Conservation (phyloP, 1,139 yeast genomes). For the Suhomyces coccinellae region DNA sequence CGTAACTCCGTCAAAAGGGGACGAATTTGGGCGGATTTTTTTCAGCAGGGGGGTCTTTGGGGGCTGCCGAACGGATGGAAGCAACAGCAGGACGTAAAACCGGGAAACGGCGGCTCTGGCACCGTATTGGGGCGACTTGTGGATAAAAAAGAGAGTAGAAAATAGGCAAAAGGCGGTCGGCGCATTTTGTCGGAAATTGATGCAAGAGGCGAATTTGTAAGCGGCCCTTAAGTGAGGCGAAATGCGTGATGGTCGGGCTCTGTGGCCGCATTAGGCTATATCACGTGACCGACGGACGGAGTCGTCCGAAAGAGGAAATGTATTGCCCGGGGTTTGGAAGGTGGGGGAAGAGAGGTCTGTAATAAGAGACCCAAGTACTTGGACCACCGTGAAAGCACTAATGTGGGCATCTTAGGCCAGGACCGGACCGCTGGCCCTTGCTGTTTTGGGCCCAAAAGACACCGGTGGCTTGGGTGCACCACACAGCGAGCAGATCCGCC, state of each 20-base stretch:
- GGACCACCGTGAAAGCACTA: too few relatives aligned
- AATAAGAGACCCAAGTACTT: too few relatives aligned
- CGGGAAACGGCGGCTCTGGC: not conserved
- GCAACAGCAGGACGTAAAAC: not conserved
- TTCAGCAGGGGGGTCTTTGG: not conserved
- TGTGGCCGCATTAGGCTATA: constrained; percentile 16
- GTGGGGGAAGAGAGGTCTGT: too few relatives aligned
- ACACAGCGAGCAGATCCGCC: too few relatives aligned
- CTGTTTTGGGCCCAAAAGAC: too few relatives aligned
- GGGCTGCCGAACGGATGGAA: not conserved
- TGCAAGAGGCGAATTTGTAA: constrained; percentile 7
- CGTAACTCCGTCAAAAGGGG: not conserved
- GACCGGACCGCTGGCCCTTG: too few relatives aligned
- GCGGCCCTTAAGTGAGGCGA: constrained; percentile 16
- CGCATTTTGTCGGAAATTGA: not conserved
- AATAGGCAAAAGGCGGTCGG: not conserved
- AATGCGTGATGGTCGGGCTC: constrained; percentile 12
- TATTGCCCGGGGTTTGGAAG: not conserved
- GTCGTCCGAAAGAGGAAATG: not conserved
- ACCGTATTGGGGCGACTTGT: too few relatives aligned
- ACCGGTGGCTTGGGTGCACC: too few relatives aligned
- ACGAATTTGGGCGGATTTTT: not conserved
- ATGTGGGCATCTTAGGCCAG: too few relatives aligned
- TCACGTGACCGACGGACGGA: constrained; percentile 12
- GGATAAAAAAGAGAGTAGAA: not conserved